Percentiles rank a stretch among this genome's conserved stretches.
Conservation (phyloP, 768 basidiomycete genomes). For the Tylopilus rubrobrunneus region DNA sequence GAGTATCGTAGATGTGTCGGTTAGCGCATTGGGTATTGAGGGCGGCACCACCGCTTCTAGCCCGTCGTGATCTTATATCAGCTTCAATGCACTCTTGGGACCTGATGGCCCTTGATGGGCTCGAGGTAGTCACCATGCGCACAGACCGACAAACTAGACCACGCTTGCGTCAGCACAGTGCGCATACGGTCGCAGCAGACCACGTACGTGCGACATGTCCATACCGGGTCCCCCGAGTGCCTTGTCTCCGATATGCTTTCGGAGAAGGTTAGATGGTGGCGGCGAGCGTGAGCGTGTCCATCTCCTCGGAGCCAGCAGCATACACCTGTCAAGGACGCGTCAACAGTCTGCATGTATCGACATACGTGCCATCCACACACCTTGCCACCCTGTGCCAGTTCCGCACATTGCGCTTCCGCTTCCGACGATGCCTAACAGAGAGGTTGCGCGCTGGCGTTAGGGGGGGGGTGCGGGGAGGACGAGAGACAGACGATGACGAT, state of each 20-base stretch:
- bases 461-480: not conserved
- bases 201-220: constrained; percentile 78
- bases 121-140: constrained; percentile 98
- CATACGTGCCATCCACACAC: constrained; percentile 33
- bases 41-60: constrained; percentile 59
- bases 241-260: constrained; percentile 92
- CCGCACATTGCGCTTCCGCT: constrained; percentile 98
- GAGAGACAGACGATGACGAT: constrained; percentile 74
- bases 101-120: constrained; percentile 92
- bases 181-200: not conserved
- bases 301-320: constrained; percentile 97
- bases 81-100: constrained; percentile 91
- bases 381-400: constrained; percentile 92
- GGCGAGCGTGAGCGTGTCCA: constrained; percentile 97
- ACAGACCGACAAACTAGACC: constrained; percentile 88
- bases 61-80: constrained; percentile 76
- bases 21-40: no score
- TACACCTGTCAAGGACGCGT: constrained; percentile 59
- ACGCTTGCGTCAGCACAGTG: constrained; percentile 1
- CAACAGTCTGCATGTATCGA: not conserved
- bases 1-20: no score
- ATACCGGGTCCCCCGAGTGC: constrained; percentile 88
- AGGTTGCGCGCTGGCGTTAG: not conserved
- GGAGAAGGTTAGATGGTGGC: constrained; percentile 96
- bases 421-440: constrained; percentile 85